phyloP scores from a whole-genome alignment of 345 rosid genomes.

The Eucalyptus tenuipes region DNA sequence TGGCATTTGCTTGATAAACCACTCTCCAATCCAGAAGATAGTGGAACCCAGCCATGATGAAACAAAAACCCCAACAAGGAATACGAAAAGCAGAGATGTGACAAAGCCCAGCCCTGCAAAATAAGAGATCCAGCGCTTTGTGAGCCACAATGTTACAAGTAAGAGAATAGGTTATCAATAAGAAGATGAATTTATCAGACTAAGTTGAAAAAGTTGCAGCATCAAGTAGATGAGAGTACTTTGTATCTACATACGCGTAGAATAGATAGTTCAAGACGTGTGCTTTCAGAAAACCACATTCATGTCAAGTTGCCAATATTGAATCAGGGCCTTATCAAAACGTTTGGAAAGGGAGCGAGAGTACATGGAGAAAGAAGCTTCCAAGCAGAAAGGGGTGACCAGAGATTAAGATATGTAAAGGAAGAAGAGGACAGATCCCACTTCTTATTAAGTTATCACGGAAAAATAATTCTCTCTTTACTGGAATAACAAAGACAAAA shows the following conservation, averaged over 20 bases:
- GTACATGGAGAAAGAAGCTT: neutral
- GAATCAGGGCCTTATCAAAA: neutral
- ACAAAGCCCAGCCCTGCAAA: constrained; percentile 61
- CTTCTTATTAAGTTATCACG: neutral
- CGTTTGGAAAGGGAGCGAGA: neutral
- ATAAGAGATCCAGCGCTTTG: neutral
- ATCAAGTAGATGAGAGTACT: neutral
- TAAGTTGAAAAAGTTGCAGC: neutral
- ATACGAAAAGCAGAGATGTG: constrained; percentile 51
- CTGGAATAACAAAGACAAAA: neutral
- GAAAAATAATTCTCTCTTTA: neutral
- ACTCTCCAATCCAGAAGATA: constrained; percentile 58
- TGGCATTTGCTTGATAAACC: constrained; percentile 65
- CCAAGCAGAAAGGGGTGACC: neutral
- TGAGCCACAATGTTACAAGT: neutral
- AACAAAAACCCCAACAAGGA: constrained; percentile 54
- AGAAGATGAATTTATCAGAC: neutral
- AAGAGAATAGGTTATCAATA: neutral
- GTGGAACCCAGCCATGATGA: constrained; percentile 63
- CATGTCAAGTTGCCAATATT: neutral
- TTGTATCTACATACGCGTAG: neutral
- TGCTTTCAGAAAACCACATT: neutral
- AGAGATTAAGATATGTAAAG: neutral
- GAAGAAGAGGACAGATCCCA: neutral
- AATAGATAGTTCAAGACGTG: neutral